Evolutionary conservation across 352 stramenopile species (phyloP).

Genomic region (Chrysophaeum taylorii): DNA sequence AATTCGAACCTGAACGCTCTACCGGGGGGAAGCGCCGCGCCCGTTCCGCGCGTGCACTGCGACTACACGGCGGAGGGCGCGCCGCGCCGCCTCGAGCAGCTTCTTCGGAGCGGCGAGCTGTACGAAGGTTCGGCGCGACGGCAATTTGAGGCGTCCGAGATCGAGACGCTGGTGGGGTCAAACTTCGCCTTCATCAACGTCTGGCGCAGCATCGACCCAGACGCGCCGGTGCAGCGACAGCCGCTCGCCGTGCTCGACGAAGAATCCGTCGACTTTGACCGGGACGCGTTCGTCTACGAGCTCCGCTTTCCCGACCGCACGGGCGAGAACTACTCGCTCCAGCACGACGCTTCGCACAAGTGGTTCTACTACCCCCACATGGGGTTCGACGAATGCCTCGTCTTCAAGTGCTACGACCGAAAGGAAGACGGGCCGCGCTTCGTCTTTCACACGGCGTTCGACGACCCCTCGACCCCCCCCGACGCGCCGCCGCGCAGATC

Average conservation of each 20-base stretch:
- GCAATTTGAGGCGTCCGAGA: not conserved
- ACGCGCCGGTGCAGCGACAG: not conserved
- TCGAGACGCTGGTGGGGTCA: not conserved
- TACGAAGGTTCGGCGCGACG: too few relatives aligned
- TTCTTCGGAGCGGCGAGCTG: not conserved
- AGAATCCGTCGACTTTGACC: not conserved
- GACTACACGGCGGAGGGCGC: constrained; percentile 6
- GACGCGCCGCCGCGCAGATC: not conserved
- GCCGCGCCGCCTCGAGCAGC: not conserved
- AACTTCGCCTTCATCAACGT: constrained; percentile 8
- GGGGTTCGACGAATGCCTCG: not conserved
- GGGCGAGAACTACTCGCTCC: not conserved
- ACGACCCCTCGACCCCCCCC: not conserved
- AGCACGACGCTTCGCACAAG: not conserved
- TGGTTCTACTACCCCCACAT: constrained; percentile 4
- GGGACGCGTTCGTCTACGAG: constrained; percentile 3
- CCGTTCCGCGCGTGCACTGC: constrained; percentile 12
- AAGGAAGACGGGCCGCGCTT: not conserved
- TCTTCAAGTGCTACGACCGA: not conserved
- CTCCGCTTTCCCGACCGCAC: not conserved
- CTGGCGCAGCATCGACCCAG: not conserved
- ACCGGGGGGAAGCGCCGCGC: not conserved
- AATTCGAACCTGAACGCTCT: not conserved
- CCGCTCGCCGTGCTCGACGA: constrained; percentile 3
- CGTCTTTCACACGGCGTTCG: constrained; percentile 7